phyloP scores from a whole-genome alignment of 257 asterid genomes.

The Solanum pennellii region DNA sequence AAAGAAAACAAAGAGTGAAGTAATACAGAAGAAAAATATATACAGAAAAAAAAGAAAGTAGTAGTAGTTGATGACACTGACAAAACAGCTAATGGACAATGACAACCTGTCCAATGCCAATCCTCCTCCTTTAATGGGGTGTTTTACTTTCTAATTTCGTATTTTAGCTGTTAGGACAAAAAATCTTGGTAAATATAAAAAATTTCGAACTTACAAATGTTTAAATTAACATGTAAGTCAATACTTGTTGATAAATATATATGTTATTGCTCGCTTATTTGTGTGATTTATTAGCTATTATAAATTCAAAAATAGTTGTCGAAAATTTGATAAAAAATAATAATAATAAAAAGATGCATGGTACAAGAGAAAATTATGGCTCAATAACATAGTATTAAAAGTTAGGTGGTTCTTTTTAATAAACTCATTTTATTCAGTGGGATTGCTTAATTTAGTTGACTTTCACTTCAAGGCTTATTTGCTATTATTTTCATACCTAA shows the following conservation, averaged over 20 bases:
- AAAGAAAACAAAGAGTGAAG: background rate
- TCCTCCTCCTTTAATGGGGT: background rate
- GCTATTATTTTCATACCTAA: background rate
- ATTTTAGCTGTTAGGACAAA: background rate
- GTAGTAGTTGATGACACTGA: constrained; percentile 13
- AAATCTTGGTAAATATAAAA: background rate
- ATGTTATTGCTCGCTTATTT: background rate
- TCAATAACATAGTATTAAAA: background rate
- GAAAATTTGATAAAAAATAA: background rate
- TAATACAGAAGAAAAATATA: background rate
- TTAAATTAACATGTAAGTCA: too few relatives aligned
- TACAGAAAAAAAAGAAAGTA: too few relatives aligned
- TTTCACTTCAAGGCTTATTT: background rate
- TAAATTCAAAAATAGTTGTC: background rate
- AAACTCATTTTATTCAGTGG: background rate
- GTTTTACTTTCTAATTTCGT: background rate
- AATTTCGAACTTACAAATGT: too few relatives aligned
- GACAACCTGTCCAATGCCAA: constrained; percentile 24
- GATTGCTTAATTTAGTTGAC: background rate
- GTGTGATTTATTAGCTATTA: background rate
- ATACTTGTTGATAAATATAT: too few relatives aligned
- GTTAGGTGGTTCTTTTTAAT: background rate
- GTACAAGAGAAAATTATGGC: background rate
- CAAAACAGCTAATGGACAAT: constrained; percentile 15
- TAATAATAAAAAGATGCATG: background rate